phyloP scores from a whole-genome alignment of 1,284 basidiomycete genomes.

The Schizopora paradoxa region DNA sequence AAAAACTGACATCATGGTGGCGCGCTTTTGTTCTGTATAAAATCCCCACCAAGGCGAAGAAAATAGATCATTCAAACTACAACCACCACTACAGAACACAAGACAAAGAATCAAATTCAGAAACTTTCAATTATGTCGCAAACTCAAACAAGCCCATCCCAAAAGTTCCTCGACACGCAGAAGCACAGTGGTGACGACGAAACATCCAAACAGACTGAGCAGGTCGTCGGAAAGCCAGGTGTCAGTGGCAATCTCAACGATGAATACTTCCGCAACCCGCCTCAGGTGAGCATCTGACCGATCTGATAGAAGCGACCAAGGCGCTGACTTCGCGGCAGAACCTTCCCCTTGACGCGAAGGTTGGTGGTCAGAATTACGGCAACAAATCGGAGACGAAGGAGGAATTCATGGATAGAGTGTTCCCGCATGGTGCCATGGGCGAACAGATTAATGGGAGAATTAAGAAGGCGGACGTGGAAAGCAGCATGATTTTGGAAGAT shows the following conservation, averaged over 20 bases:
- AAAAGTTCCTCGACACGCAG: too few relatives aligned
- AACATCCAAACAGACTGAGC: conserved; percentile 29
- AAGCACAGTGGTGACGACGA: conserved; percentile 21
- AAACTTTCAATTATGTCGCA: too few relatives aligned
- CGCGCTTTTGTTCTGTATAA: too few relatives aligned
- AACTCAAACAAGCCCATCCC: too few relatives aligned
- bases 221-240: conserved; percentile 26
- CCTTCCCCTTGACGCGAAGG: conserved; percentile 1
- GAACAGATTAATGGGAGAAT: conserved; percentile 2
- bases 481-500: conserved; percentile 5
- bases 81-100: too few relatives aligned
- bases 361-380: not conserved
- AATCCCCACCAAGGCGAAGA: too few relatives aligned
- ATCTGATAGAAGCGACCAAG: not conserved
- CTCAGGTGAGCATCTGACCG: conserved; percentile 23
- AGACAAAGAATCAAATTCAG: too few relatives aligned
- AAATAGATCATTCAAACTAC: too few relatives aligned
- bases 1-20: too few relatives aligned
- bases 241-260: conserved; percentile 31
- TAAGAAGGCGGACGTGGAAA: conserved; percentile 12
- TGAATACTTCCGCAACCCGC: conserved; percentile 30
- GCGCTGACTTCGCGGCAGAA: not conserved
- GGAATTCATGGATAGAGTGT: conserved; percentile 1
- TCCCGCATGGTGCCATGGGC: conserved; percentile 2
- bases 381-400: conserved; percentile 7